Evolutionary conservation across 169 alveolate species (phyloP), one percentile per base, ranked within the genome.

Genomic region (Miamiensis avidus): DNA sequence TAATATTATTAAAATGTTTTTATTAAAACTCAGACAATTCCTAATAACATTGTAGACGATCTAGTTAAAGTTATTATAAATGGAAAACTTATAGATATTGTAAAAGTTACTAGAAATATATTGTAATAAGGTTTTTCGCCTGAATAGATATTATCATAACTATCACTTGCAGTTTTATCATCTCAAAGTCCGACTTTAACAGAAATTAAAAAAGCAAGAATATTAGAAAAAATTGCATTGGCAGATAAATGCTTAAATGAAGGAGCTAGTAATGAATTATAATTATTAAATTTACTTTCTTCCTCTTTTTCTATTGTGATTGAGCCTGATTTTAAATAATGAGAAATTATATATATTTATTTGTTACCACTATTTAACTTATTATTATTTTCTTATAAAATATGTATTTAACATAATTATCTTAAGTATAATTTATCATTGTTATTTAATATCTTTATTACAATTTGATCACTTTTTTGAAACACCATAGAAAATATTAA

Each of bases 221-320:
- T 93, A 0, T 65, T 83, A 20, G 94, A 91, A 82, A 82, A 85
- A 30, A 64, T 92, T n/a, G 95, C 96, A 20, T 89, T 76, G 64
- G 81, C 89, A 26, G 95, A 91, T 79, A n/a, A 31, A 28, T 85
- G 82, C 69, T 82, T 93, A 28, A 65, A 85, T 29, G 81, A 93
- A 81, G 95, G 96, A 26, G 96, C 91, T 15, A 82, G 76, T 83
- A 93, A 90, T 49, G 90, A 88, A 33, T 83, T 93, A 0, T 81
- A 86, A 49, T 34, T 91, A 73, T 65, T 82, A 25, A 82, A 90
- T 65, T 29, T 82, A 72, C 65, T 90, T 29, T 49, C 84, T 25
- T 34, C 75, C 20, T 29, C 34, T 79, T 74, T 49, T 29, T 79
- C 84, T 29, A 72, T 79, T 15, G 29, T 79, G 64, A 73, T 29